Base-by-base conservation (phyloP, 1,139 yeast species). In the Saccharomyces hybrid region DNA sequence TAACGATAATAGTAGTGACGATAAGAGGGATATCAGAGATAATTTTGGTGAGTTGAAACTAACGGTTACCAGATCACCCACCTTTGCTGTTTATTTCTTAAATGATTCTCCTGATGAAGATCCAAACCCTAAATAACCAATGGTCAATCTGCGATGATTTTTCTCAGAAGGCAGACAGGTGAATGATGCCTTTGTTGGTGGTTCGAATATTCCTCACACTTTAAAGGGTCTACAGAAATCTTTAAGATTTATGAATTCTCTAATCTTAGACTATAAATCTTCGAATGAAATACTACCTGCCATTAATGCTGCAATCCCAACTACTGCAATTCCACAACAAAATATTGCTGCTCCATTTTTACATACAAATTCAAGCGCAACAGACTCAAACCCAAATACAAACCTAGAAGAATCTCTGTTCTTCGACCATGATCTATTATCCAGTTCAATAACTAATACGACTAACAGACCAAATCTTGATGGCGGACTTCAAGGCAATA, bases 61-160 rank as follows among this genome's bases (percentile, higher is more conserved):
- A 24, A 72, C 75, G 51, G 70, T 83, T 46, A 72, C 78, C 19
- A 80, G 81, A 58, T 79, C 86, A 42, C 95, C 95, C 12, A 84
- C 83, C 63, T 86, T 86, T 69, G 86, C 90, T 1, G 93, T 86
- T 1, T 84, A 82, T 64, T 86, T 86, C 66, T 75, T 71, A 61
- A 76, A 67, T 49, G 61, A 62, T 3, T 75, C 70, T 61, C 44
- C 44, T 38, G 44, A 38, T 19, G 44, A 38, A 38, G 44, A 38
- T 38, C 44, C 44, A 38, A 38, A 19, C 19, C 12, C n/a, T 38
- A 12, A 63, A 63, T 46, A 85, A 86, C 66, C 89, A 84, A 64
- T 86, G 95, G 95, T 82, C 87, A 2, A 82, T 85, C 28, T 86
- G 93, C 69, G 93, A 86, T 57, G 95, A 86, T 70, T 86, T 70